Evolutionary conservation across 2,329 filamentous ascomycete species (phyloP).

Genomic region (Rhinocladiella similis): DNA sequence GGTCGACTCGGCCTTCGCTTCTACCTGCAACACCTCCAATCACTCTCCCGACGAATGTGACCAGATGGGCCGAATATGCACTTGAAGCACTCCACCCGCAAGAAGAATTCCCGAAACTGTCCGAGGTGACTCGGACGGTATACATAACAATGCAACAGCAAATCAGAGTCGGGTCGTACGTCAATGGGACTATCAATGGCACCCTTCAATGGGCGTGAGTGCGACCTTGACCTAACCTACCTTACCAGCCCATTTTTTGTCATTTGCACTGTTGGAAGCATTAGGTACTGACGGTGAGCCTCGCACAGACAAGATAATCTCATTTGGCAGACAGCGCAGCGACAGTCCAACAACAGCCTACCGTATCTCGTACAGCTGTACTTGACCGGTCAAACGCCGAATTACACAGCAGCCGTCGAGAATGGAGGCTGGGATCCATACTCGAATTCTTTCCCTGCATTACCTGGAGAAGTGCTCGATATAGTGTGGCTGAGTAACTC

Average conservation of each 20-base stretch:
- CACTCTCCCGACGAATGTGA: slow-evolving; percentile 24
- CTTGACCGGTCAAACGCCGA: slow-evolving; percentile 38
- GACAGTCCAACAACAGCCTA: slow-evolving; percentile 28
- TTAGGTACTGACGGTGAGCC: slow-evolving; percentile 1
- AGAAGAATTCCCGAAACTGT: slow-evolving; percentile 27
- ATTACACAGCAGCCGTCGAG: slow-evolving; percentile 42
- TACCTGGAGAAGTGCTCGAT: slow-evolving; percentile 45
- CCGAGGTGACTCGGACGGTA: slow-evolving; percentile 53
- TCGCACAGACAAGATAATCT: slow-evolving; percentile 41
- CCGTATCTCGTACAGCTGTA: slow-evolving; percentile 52
- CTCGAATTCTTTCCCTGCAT: slow-evolving; percentile 39
- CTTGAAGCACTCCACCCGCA: slow-evolving; percentile 22
- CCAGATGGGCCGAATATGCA: slow-evolving; percentile 29
- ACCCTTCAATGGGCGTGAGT: slow-evolving; percentile 29
- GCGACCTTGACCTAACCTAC: background rate
- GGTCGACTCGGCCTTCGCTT: slow-evolving; percentile 5
- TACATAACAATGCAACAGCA: slow-evolving; percentile 44
- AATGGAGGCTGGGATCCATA: slow-evolving; percentile 47
- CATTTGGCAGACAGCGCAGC: slow-evolving; percentile 46
- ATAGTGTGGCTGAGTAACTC: slow-evolving; percentile 45
- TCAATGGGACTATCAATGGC: slow-evolving; percentile 25
- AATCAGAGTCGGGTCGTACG: slow-evolving; percentile 19
- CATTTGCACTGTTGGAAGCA: background rate
- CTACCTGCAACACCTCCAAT: slow-evolving; percentile 26
- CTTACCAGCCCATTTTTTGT: background rate